Percentiles rank a stretch among this genome's conserved stretches.
Conservation (phyloP, 139 green algal genomes). For the Asterochloris erici region DNA sequence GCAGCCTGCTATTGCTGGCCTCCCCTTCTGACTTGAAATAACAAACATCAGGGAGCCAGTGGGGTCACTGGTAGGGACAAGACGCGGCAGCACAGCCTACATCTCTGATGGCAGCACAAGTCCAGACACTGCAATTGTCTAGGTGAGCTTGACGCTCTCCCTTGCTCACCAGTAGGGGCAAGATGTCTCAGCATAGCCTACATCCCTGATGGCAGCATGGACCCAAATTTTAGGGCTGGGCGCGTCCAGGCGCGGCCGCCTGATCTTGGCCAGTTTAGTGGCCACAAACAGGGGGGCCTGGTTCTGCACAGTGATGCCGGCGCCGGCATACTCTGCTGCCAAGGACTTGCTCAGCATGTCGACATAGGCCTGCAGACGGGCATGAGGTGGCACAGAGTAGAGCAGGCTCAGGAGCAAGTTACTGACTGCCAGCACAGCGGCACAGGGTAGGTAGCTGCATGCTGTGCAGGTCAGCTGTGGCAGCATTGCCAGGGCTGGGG, state of each 20-base stretch:
- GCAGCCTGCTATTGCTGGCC: no score
- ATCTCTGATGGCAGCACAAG: neutral
- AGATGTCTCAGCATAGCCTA: constrained; percentile 51
- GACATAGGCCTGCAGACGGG: constrained; percentile 30
- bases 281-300: constrained; percentile 77
- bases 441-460: no score
- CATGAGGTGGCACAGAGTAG: neutral
- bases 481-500: no score
- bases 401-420: neutral
- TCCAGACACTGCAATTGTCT: neutral
- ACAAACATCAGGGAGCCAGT: no score
- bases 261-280: constrained; percentile 86
- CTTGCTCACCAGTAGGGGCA: constrained; percentile 61
- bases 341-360: constrained; percentile 42
- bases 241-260: constrained; percentile 39
- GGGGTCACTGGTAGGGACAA: neutral
- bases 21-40: no score
- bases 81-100: neutral
- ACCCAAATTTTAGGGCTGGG: constrained; percentile 51
- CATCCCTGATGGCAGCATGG: constrained; percentile 31
- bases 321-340: constrained; percentile 45
- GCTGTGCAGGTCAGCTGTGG: no score
- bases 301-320: constrained; percentile 67
- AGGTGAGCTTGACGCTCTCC: neutral
- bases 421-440: no score